These are phyloP conservation scores for Penicillium griseofulvum DNA, from an alignment of 2,329 filamentous ascomycete species.

Conservation along the genomic window DNA sequence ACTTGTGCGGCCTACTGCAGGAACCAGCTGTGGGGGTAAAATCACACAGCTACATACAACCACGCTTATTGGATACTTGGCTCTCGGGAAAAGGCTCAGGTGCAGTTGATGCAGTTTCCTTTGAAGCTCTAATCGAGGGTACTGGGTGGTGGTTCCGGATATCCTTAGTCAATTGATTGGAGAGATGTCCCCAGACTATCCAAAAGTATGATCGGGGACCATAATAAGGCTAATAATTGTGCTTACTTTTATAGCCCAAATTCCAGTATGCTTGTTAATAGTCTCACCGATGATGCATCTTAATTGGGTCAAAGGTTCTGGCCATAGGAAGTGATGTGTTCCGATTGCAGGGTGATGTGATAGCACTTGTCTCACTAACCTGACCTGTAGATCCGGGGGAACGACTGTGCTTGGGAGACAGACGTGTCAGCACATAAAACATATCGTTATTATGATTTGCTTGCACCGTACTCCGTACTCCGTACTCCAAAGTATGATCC, in stretches of 20 bases:
- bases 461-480: neutral
- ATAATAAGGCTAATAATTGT: neutral
- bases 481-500: neutral
- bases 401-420: neutral
- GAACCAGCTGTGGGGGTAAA: constrained; percentile 28
- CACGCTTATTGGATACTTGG: neutral
- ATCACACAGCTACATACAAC: neutral
- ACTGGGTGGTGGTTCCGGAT: constrained; percentile 3
- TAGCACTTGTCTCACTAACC: constrained; percentile 12
- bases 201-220: neutral
- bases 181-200: neutral
- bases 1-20: constrained; percentile 37
- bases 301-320: constrained; percentile 19
- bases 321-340: constrained; percentile 24
- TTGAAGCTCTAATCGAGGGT: constrained; percentile 6
- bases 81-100: constrained; percentile 5
- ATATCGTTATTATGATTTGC: neutral
- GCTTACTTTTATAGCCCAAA: neutral
- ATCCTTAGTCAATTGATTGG: constrained; percentile 11
- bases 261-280: constrained; percentile 4
- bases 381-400: constrained; percentile 18
- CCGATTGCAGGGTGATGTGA: constrained; percentile 24
- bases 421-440: neutral
- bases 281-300: constrained; percentile 15
- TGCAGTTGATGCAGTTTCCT: constrained; percentile 1